These are phyloP conservation scores for Limnomonas spitsbergensis DNA, from an alignment of 139 green algal genomes.

Conservation along the genomic window DNA sequence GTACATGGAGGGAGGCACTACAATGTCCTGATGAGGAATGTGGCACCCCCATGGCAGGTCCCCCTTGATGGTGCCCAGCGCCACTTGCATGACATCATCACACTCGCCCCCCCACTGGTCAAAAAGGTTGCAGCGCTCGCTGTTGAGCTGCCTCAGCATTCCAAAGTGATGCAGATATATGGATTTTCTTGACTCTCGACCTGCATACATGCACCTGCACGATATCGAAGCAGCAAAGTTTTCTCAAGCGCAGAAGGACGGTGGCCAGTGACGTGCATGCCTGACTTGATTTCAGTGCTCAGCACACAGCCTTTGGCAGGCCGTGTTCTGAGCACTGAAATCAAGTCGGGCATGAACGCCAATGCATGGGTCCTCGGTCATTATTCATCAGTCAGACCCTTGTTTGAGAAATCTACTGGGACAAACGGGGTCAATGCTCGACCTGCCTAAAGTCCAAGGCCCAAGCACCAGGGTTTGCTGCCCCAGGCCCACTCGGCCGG, in stretches of 20 bases:
- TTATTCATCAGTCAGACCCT: background rate
- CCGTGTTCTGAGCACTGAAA: no score
- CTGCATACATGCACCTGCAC: background rate
- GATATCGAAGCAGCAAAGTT: background rate
- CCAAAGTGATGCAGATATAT: slow-evolving; percentile 11
- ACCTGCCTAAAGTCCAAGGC: no score
- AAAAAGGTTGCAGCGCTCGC: background rate
- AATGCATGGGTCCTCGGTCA: background rate
- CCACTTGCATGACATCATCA: background rate
- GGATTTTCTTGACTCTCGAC: background rate
- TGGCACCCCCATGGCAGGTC: background rate
- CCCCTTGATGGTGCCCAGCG: background rate
- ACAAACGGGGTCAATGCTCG: no score
- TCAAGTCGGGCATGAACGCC: background rate
- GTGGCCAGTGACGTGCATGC: no score
- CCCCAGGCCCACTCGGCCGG: no score
- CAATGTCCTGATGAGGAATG: slow-evolving; percentile 17
- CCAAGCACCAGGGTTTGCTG: no score
- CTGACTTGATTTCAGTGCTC: no score
- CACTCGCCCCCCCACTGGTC: background rate
- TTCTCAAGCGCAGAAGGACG: background rate
- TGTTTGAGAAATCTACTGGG: no score
- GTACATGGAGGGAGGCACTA: background rate
- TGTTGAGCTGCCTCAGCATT: background rate
- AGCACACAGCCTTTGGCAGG: background rate